phyloP scores from a whole-genome alignment of 176 grass and related monocot species.

The Hordeum vulgare region DNA sequence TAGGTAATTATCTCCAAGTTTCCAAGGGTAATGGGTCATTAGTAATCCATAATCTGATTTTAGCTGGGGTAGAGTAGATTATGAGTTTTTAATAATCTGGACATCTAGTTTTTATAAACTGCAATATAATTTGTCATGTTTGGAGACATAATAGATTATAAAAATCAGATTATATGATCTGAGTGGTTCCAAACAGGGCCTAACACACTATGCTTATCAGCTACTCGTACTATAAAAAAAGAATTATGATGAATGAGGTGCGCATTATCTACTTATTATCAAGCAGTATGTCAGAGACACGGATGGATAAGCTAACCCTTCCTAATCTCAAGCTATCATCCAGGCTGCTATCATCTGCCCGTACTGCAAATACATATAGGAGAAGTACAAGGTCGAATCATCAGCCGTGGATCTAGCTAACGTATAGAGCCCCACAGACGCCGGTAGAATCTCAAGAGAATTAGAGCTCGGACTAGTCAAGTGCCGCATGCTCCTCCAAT shows the following conservation, averaged over 20 bases:
- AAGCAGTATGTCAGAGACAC: neutral
- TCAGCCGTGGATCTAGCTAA: neutral
- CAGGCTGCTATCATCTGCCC: neutral
- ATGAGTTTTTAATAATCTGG: too few species aligned
- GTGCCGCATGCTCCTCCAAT: neutral
- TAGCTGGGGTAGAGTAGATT: too few species aligned
- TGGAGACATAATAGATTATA: too few species aligned
- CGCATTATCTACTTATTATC: neutral
- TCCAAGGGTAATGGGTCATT: too few species aligned
- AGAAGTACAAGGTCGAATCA: neutral
- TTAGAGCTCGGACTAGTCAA: neutral
- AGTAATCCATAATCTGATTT: too few species aligned
- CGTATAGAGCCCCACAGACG: neutral
- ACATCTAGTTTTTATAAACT: too few species aligned
- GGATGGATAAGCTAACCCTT: neutral
- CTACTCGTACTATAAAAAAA: neutral
- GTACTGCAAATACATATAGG: neutral
- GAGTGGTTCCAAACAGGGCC: too few species aligned
- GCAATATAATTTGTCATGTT: too few species aligned
- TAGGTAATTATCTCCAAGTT: too few species aligned
- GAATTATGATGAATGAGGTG: neutral
- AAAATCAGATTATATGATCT: too few species aligned
- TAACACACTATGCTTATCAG: neutral
- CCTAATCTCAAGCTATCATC: neutral
- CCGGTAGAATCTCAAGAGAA: neutral